Base-by-base conservation (phyloP, 140 eudicot species). In the Erigeron philadelphicus region DNA sequence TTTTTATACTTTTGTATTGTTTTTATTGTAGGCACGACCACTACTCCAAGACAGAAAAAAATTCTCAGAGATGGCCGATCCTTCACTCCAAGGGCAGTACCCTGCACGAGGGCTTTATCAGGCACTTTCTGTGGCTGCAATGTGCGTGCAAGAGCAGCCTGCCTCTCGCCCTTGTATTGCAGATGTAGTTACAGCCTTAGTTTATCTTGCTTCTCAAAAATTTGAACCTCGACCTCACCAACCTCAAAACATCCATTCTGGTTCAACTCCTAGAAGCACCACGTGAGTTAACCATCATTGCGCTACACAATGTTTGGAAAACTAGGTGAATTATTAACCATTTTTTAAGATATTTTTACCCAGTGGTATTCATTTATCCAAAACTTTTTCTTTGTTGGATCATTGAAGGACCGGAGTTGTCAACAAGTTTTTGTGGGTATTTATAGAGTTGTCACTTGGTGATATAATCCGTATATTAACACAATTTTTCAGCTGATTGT, bases 101-200 rank as follows among this genome's bases (percentile, higher is more conserved):
- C 75, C 75, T 3, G 61, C 54, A 8, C 25, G 75, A 41, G 77
- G 71, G 11, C 8, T 73, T 2, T 73, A 40, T 59, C 78, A 73
- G 61, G 78, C 72, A 42, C 78, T 73, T 21, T 64, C 78, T 23
- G 72, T 73, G 11, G 72, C 78, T 73, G 57, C 72, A 19, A 73
- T 73, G 78, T 73, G 78, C 55, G 72, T 53, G 45, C 78, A 73
- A 40, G 78, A 73, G 6, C 71, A 73, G 56, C 71, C 78, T 0
- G 54, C 16, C 6, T 47, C 53, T 66, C 53, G 78, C 5, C 78
- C 78, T 11, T 58, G 48, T 40, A 73, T 73, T 11, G 77, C 77
- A n/a, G 77, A 73, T 38, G 77, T 63, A 11, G 78, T 64, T 5
- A 73, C 78, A 4, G 78, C 72, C 40, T 59, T 73, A 16, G 44